Evolutionary conservation across 2,329 filamentous ascomycete species (phyloP).

Genomic region (Metarhizium sp.): DNA sequence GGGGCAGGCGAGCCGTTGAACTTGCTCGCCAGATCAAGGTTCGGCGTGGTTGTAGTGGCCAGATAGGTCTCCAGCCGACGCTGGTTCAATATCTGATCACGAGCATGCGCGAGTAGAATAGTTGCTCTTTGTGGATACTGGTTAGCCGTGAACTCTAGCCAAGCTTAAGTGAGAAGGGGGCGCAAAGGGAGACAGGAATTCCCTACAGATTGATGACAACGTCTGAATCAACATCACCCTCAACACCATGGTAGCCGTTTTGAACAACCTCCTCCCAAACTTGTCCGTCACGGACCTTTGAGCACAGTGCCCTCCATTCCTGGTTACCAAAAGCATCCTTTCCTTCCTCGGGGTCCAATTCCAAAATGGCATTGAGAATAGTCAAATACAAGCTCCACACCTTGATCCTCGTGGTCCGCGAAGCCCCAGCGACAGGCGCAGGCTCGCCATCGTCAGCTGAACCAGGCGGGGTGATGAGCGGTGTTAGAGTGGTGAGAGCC

Average conservation of each 20-base stretch:
- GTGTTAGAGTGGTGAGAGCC: slow-evolving; percentile 74
- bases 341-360: slow-evolving; percentile 82
- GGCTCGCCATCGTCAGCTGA: slow-evolving; percentile 42
- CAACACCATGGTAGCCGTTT: slow-evolving; percentile 77
- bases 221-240: slow-evolving; percentile 88
- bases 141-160: background rate
- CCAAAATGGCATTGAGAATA: slow-evolving; percentile 81
- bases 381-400: slow-evolving; percentile 97
- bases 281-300: slow-evolving; percentile 76
- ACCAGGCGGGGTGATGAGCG: slow-evolving; percentile 59
- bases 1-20: slow-evolving; percentile 38
- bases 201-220: slow-evolving; percentile 81
- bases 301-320: slow-evolving; percentile 74
- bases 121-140: slow-evolving; percentile 54
- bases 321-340: slow-evolving; percentile 79
- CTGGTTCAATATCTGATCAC: slow-evolving; percentile 75
- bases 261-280: slow-evolving; percentile 92
- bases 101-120: slow-evolving; percentile 81
- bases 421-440: slow-evolving; percentile 71
- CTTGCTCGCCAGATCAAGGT: slow-evolving; percentile 60
- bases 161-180: background rate
- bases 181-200: background rate
- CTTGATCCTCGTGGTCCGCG: slow-evolving; percentile 77
- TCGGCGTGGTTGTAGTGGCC: slow-evolving; percentile 63
- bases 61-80: slow-evolving; percentile 82